A percentile compares a stretch with the other conserved stretches of the same genome.
Conservation (phyloP, 441 rosid species). For the Jatropha multifida region DNA sequence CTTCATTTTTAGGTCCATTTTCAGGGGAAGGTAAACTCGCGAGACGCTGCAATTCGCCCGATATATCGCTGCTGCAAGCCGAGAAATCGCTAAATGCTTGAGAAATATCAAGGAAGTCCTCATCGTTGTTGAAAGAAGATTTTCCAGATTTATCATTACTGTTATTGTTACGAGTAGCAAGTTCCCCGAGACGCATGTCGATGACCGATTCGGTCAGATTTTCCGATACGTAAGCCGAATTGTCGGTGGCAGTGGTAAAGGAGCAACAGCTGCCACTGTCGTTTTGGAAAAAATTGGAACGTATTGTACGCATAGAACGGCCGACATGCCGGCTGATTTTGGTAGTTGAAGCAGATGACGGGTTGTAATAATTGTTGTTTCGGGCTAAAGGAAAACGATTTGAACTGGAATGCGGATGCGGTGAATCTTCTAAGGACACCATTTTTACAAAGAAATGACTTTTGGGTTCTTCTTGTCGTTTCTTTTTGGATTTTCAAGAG, state of each 20-base stretch:
- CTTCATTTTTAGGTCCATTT: slow-evolving; percentile 14
- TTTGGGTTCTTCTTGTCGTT: too few species aligned
- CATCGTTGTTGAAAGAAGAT: slow-evolving; percentile 31
- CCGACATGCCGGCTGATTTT: slow-evolving; percentile 59
- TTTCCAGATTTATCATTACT: slow-evolving; percentile 28
- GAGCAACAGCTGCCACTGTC: slow-evolving; percentile 46
- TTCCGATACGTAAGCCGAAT: slow-evolving; percentile 58
- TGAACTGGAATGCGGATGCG: slow-evolving; percentile 37
- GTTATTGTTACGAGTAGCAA: slow-evolving; percentile 42
- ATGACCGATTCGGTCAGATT: slow-evolving; percentile 74
- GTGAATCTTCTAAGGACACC: slow-evolving; percentile 81
- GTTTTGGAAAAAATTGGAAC: slow-evolving; percentile 56
- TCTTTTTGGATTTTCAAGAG: slow-evolving; percentile 2
- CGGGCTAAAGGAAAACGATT: slow-evolving; percentile 19
- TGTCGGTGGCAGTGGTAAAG: slow-evolving; percentile 44
- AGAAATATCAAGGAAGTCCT: slow-evolving; percentile 68
- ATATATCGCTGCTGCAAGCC: slow-evolving; percentile 78
- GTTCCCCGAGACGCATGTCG: slow-evolving; percentile 86
- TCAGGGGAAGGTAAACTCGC: slow-evolving; percentile 65
- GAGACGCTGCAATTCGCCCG: slow-evolving; percentile 81
- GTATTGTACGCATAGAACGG: slow-evolving; percentile 87
- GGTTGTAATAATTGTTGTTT: slow-evolving; percentile 38
- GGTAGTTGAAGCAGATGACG: slow-evolving; percentile 35
- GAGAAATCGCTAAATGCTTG: slow-evolving; percentile 84
- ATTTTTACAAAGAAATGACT: slow-evolving; percentile 20